A percentile compares a stretch with the other conserved stretches of the same genome.
These are phyloP conservation scores for Phytophthora fragariae DNA, from an alignment of 352 stramenopile genomes.

Conservation along the genomic window DNA sequence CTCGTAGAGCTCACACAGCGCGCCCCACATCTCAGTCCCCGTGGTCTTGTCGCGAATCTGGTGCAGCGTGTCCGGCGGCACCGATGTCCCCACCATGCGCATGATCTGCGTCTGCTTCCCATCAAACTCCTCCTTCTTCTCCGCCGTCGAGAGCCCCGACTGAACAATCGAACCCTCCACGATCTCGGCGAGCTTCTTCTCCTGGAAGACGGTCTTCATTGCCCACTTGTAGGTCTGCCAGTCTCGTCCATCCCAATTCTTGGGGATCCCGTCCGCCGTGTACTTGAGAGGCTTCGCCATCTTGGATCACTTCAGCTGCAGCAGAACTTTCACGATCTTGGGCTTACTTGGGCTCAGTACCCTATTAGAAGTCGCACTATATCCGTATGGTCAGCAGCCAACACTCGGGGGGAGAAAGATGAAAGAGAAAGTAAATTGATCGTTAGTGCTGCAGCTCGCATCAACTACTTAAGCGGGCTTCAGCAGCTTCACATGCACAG, in stretches of 20 bases:
- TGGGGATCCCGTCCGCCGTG: not conserved
- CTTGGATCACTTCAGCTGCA: constrained; percentile 1
- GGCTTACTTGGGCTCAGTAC: constrained; percentile 1
- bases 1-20: constrained; percentile 7
- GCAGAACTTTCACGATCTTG: not conserved
- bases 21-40: constrained; percentile 8
- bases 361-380: not conserved
- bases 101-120: not conserved
- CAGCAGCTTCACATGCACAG: too few relatives aligned
- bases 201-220: not conserved
- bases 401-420: too few relatives aligned
- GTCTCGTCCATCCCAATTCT: not conserved
- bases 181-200: not conserved
- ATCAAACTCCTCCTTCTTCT: not conserved
- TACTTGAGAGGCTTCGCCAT: constrained; percentile 1
- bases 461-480: too few relatives aligned
- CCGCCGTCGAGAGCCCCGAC: not conserved
- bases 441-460: too few relatives aligned
- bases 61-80: constrained; percentile 4
- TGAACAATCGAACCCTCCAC: not conserved
- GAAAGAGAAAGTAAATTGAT: too few relatives aligned
- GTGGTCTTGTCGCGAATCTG: constrained; percentile 18
- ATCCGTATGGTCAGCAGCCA: too few relatives aligned
- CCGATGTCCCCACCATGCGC: constrained; percentile 6
- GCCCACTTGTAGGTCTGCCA: not conserved